Evolutionary conservation across 306 rosid genomes (phyloP), one percentile per base, ranked within the genome.

Genomic region (Sicyos edulis): DNA sequence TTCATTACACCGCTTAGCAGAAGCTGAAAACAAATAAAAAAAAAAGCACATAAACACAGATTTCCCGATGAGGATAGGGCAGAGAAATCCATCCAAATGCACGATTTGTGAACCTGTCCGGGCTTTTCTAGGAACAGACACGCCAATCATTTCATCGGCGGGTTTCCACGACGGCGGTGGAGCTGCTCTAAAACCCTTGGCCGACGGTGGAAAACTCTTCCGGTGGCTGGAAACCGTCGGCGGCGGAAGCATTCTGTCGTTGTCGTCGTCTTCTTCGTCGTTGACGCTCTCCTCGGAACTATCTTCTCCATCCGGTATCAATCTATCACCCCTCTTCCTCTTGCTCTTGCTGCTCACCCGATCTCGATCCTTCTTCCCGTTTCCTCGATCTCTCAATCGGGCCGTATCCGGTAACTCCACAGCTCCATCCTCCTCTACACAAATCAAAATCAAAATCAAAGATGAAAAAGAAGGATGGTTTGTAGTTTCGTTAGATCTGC

Each of bases 91-190:
- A 65, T 63, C 47, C 15, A 54, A 32, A 32, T 32, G 67, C 75
- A 7, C 6, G n/a, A 26, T 57, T 56, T 11, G 37, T 11, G 73
- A 80, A 93, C 99, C 99, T 78, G 99, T 86, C 76, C 99, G 99
- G 71, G 99, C 97, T 75, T 85, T 93, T 52, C 99, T 82, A 0
- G 99, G 99, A 4, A 93, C 92, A 19, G 87, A 68, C n/a, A 88
- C 96, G 10, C 99, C 96, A 83, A 93, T 93, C 99, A 91, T 93
- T 73, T 93, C 99, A 61, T 93, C 97, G 77, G 98, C 85, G 59
- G 88, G 87, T 75, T 88, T 93, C 97, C 88, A 91, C 78, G 86
- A 79, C 81, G 95, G 5, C 37, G 37, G 37, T 32, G 37, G 83
- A 47, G 87, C 73, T 71, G 86, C 80, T 80, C 96, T 83, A 75